phyloP scores from a whole-genome alignment of 352 stramenopile genomes.

The Globisporangium abappressorium region DNA sequence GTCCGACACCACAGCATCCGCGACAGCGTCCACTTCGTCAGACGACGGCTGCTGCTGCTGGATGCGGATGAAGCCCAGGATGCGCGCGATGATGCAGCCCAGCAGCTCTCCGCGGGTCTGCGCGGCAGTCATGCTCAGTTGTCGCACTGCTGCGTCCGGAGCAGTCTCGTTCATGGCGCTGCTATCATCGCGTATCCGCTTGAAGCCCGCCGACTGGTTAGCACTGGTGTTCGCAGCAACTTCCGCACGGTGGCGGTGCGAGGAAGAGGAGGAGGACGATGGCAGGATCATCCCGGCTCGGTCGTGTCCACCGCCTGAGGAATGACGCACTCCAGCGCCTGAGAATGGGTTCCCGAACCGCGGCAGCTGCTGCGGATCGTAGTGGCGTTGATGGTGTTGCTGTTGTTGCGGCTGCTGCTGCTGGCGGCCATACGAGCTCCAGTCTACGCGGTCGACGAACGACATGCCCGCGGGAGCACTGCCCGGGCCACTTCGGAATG shows the following conservation, averaged over 20 bases:
- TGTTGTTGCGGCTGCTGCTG: constrained; percentile 15
- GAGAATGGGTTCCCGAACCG: constrained; percentile 18
- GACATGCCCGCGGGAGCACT: constrained; percentile 19
- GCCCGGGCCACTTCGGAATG: constrained; percentile 16
- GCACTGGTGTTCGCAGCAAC: neutral
- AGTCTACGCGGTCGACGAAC: constrained; percentile 27
- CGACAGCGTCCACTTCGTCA: constrained; percentile 40
- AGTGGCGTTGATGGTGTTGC: constrained; percentile 9
- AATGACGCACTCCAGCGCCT: neutral
- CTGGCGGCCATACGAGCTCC: constrained; percentile 23
- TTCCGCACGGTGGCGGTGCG: neutral
- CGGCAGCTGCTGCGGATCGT: constrained; percentile 11
- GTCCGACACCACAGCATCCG: constrained; percentile 49
- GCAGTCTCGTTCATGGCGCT: constrained; percentile 5
- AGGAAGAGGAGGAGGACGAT: neutral
- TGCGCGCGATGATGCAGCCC: constrained; percentile 60
- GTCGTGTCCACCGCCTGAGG: neutral
- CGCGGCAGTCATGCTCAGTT: constrained; percentile 55
- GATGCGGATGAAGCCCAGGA: constrained; percentile 61
- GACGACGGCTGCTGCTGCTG: constrained; percentile 31
- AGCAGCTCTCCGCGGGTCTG: constrained; percentile 64
- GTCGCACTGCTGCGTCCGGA: constrained; percentile 55
- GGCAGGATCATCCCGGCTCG: constrained; percentile 4
- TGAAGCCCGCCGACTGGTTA: constrained; percentile 5
- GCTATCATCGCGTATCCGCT: constrained; percentile 12